These are phyloP conservation scores for Exophiala viscosa DNA, from an alignment of 2,329 filamentous ascomycete genomes.

Conservation along the genomic window DNA sequence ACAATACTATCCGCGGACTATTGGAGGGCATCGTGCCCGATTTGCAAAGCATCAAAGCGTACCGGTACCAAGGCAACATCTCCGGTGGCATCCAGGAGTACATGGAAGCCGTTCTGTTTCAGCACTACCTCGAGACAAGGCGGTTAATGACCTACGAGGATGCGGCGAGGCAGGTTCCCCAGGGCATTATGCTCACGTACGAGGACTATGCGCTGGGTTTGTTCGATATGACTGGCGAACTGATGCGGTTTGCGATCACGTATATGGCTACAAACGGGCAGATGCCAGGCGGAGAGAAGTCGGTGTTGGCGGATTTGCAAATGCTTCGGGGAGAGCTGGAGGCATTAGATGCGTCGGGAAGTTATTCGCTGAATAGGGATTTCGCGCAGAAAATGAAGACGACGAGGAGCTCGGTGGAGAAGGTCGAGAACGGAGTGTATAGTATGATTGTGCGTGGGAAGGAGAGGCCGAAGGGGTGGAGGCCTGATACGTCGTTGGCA, in stretches of 20 bases:
- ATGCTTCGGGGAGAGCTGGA: constrained; percentile 73
- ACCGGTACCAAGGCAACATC: constrained; percentile 76
- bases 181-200: constrained; percentile 62
- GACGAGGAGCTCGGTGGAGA: constrained; percentile 83
- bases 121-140: constrained; percentile 79
- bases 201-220: constrained; percentile 88
- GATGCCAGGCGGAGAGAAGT: constrained; percentile 43
- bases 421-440: constrained; percentile 89
- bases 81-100: constrained; percentile 84
- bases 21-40: constrained; percentile 68
- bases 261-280: constrained; percentile 63
- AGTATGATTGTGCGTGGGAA: constrained; percentile 81
- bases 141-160: constrained; percentile 66
- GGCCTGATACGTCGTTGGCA: constrained; percentile 62
- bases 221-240: constrained; percentile 89
- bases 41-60: constrained; percentile 71
- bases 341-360: constrained; percentile 57
- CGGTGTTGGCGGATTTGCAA: constrained; percentile 78
- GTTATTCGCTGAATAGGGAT: constrained; percentile 56
- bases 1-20: constrained; percentile 66
- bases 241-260: constrained; percentile 95
- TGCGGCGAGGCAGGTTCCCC: constrained; percentile 44
- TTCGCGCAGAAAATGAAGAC: constrained; percentile 77
- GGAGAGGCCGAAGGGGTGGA: constrained; percentile 87
- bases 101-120: constrained; percentile 85